These are phyloP conservation scores for Penicillium concentricum DNA, from an alignment of 2,329 filamentous ascomycete genomes.

Conservation along the genomic window DNA sequence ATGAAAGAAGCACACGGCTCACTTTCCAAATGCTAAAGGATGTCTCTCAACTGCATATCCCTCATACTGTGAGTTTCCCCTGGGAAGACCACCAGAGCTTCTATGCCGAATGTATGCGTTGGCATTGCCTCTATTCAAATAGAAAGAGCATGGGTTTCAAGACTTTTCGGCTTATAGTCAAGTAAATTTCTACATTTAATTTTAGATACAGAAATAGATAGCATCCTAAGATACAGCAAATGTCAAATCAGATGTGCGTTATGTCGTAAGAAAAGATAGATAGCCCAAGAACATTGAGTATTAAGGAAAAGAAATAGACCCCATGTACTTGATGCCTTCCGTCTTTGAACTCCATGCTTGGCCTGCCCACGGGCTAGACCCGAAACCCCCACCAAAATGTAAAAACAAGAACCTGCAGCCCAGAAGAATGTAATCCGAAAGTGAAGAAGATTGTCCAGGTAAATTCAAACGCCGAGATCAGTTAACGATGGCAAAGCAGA, in stretches of 20 bases:
- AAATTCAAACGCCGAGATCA: slow-evolving; percentile 20
- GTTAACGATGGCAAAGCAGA: slow-evolving; percentile 4
- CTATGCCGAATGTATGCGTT: too few species aligned
- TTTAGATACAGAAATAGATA: not conserved
- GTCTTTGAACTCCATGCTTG: slow-evolving; percentile 28
- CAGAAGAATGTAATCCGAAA: slow-evolving; percentile 7
- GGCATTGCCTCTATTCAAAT: not conserved
- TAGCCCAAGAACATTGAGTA: slow-evolving; percentile 6
- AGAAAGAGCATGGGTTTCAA: not conserved
- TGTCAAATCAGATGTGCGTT: slow-evolving; percentile 11
- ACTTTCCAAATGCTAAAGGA: too few species aligned
- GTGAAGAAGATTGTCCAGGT: slow-evolving; percentile 2
- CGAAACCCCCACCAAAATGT: slow-evolving; percentile 11
- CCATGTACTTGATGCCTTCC: slow-evolving; percentile 18
- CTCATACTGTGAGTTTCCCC: too few species aligned
- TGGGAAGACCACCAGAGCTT: too few species aligned
- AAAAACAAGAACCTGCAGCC: slow-evolving; percentile 8
- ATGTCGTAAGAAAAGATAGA: slow-evolving; percentile 27
- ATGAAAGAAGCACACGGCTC: too few species aligned
- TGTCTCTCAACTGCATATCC: too few species aligned
- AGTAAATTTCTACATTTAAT: not conserved
- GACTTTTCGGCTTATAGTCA: not conserved
- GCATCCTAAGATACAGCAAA: slow-evolving; percentile 1
- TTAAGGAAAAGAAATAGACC: slow-evolving; percentile 12
- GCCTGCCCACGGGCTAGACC: slow-evolving; percentile 17